Evolutionary conservation across 169 alveolate species (phyloP).

Genomic region (Besnoitia besnoiti): DNA sequence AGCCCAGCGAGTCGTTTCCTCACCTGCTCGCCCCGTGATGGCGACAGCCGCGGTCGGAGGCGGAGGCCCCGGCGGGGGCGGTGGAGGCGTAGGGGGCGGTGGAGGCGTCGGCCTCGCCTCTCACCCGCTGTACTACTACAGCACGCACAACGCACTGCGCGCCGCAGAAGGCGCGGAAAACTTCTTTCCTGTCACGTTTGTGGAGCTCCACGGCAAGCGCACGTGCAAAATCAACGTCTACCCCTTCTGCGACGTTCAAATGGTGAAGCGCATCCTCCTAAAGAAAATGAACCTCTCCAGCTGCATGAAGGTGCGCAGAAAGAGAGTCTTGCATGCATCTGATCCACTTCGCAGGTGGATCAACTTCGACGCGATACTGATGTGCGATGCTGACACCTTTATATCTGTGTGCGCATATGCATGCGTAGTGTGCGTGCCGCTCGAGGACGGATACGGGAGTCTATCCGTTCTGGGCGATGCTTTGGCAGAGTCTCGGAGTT

Average conservation of each 20-base stretch:
- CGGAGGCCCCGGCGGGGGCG: background rate
- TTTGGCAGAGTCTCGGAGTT: too few relatives aligned
- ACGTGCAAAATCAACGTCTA: conserved; percentile 72
- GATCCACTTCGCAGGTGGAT: too few relatives aligned
- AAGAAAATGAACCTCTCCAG: conserved; percentile 84
- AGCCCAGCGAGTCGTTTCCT: too few relatives aligned
- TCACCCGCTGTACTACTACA: conserved; percentile 62
- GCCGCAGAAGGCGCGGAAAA: conserved; percentile 63
- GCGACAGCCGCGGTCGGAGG: background rate
- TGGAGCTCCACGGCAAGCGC: conserved; percentile 62
- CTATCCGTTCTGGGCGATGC: too few relatives aligned
- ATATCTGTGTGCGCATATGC: too few relatives aligned
- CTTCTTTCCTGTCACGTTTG: conserved; percentile 59
- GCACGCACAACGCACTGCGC: conserved; percentile 64
- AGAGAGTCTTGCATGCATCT: too few relatives aligned
- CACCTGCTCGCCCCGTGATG: too few relatives aligned
- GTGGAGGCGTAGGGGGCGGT: background rate
- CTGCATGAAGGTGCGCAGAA: conserved; percentile 76
- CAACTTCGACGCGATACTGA: too few relatives aligned
- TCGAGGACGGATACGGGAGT: too few relatives aligned
- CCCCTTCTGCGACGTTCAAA: conserved; percentile 90
- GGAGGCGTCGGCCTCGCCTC: conserved; percentile 37
- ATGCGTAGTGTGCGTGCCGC: too few relatives aligned
- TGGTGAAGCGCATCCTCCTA: conserved; percentile 86
- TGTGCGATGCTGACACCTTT: too few relatives aligned